Base-by-base conservation (phyloP, 371 early-diverging fungal genomes). In the Batkoa obscura region DNA sequence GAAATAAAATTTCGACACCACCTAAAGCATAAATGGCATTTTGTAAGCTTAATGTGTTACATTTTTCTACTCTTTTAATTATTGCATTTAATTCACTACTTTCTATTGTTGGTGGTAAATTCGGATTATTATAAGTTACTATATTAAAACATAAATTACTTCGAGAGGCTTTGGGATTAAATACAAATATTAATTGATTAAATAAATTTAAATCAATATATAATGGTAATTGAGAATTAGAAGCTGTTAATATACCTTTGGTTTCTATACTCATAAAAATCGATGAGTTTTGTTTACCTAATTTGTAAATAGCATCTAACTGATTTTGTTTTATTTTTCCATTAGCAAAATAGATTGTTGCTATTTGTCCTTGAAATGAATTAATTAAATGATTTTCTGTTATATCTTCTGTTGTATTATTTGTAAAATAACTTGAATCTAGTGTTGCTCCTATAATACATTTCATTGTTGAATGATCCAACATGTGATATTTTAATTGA, bases 1-100 rank as follows among this genome's bases (percentile, higher is more conserved):
- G 74, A 34, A 71, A 62, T 30, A 74, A 48, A 37, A 76, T 64
- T 52, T 71, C 70, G 23, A 74, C 57, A 13, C 73, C 73, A 35
- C 76, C 76, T 37, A 75, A 56, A 9, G 70, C 72, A 50, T 69
- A 69, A 34, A 75, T 58, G 1, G 72, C 71, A 36, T 67, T 72
- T 31, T 64, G 62, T 31, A 75, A 53, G 50, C 68, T 70, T 38
- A 70, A 62, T 15, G 71, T 71, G 1, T 72, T 66, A 56, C 74
- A 68, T 17, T 68, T 60, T 32, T 67, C 61, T 23, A 67, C 64
- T 9, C 45, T 43, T 30, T 45, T 33, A 23, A 63, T 46, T 39
- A 55, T 57, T n/a, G 55, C 60, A 1, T 39, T 15, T 43, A 58
- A 4, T 55, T 63, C 60, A 9, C 59, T 46, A n/a, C 42, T 49